These are phyloP conservation scores for Oryza longistaminata DNA, from an alignment of 176 grass and related monocot genomes.

Conservation along the genomic window DNA sequence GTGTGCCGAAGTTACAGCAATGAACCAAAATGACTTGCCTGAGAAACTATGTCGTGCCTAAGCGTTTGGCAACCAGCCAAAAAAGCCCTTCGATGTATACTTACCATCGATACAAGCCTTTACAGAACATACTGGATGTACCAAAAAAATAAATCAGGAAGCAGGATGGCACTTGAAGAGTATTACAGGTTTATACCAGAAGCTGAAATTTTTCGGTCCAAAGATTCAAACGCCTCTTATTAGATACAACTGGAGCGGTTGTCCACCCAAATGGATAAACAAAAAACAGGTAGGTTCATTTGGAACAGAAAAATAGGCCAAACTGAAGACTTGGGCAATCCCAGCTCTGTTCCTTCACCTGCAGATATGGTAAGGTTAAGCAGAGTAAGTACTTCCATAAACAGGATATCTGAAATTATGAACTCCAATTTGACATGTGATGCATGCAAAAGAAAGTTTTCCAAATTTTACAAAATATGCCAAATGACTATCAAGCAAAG, in stretches of 20 bases:
- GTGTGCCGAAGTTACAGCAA: background rate
- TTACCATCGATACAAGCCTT: background rate
- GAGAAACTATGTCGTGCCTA: too few species aligned
- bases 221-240: slow-evolving; percentile 40
- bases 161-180: background rate
- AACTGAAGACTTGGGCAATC: background rate
- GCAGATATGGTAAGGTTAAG: background rate
- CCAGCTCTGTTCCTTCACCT: slow-evolving; percentile 29
- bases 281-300: slow-evolving; percentile 13
- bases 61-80: too few species aligned
- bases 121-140: background rate
- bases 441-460: background rate
- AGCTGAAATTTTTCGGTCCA: background rate
- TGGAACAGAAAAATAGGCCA: background rate
- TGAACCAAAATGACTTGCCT: background rate
- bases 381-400: background rate
- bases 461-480: background rate
- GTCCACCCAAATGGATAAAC: background rate
- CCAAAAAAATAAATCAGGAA: background rate
- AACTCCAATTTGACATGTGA: background rate
- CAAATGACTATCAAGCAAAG: background rate
- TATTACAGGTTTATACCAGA: background rate
- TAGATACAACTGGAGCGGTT: slow-evolving; percentile 11
- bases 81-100: background rate
- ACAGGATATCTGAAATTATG: background rate